Evolutionary conservation across 1,284 basidiomycete genomes (phyloP).

Genomic region (Malassezia furfur): DNA sequence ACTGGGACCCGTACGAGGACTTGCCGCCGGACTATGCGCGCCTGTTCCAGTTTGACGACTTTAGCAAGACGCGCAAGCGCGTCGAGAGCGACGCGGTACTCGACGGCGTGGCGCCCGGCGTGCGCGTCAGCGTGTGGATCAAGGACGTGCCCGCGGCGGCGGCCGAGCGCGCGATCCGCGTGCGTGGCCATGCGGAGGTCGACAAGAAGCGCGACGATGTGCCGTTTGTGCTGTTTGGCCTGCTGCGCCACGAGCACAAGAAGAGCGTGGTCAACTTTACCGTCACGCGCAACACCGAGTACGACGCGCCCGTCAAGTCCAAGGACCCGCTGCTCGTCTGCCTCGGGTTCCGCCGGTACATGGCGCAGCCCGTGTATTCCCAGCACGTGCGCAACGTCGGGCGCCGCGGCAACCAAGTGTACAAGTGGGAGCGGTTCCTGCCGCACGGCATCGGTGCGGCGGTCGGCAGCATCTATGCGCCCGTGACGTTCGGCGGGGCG

Average conservation of each 20-base stretch:
- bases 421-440: conserved; percentile 92
- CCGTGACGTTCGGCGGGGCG: conserved; percentile 70
- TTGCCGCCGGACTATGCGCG: conserved; percentile 84
- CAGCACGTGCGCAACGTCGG: conserved; percentile 70
- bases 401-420: conserved; percentile 85
- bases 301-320: conserved; percentile 72
- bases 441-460: conserved; percentile 63
- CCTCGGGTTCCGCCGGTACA: conserved; percentile 74
- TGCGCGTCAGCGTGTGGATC: conserved; percentile 28
- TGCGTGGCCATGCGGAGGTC: neutral
- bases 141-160: conserved; percentile 30
- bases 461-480: conserved; percentile 66
- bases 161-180: conserved; percentile 27
- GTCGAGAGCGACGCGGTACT: conserved; percentile 52
- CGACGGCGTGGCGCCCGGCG: conserved; percentile 32
- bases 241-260: conserved; percentile 93
- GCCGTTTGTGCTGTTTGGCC: conserved; percentile 68
- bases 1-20: conserved; percentile 96
- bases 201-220: conserved; percentile 28
- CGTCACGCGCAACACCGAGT: conserved; percentile 91
- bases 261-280: conserved; percentile 85
- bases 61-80: conserved; percentile 69
- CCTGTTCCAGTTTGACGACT: conserved; percentile 96
- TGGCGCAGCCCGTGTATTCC: conserved; percentile 78
- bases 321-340: conserved; percentile 88